Base-by-base conservation (phyloP, 2,329 filamentous ascomycete genomes). In the Chalaropsis ovoidea region DNA sequence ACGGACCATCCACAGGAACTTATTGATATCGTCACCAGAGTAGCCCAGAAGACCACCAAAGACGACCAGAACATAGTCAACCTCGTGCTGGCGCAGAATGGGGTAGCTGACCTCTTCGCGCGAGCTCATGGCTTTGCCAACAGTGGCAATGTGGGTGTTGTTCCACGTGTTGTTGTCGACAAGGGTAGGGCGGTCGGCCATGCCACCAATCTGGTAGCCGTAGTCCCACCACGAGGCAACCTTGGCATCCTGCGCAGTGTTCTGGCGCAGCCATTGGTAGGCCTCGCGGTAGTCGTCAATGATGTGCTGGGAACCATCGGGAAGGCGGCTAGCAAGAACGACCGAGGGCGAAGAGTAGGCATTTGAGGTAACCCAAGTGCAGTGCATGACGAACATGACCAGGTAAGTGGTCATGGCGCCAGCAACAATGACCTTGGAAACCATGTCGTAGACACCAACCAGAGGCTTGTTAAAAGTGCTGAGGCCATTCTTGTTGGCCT, bases 161-260 rank as follows among this genome's bases (percentile, higher is more conserved):
- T 99, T 99, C 94, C 94, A 99, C 1, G 94, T 99, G 79, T 99
- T 99, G 81, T 99, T 99, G 80, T 99, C 94, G 42, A 99, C 94
- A 42, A 99, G 82, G 0, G 94, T 99, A 42, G 94, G 94, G 65
- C 94, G 85, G 76, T 99, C 94, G 62, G 94, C 94, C 94, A 99
- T 99, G 70, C 94, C 94, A 78, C 94, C 94, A 76, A 99, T 99
- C 78, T 99, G 94, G 79, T 99, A 99, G 70, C 94, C 94, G 73
- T 99, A 99, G 75, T 99, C 94, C 94, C 94, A 99, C 94, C 94
- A 99, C 1, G 92, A 94, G 93, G 97, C 97, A 74, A 99, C 88
- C 82, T 97, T 99, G 73, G 95, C 92, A 72, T 96, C 89, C 70
- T 93, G 84, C 68, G 87, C 82, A 10, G 95, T 99, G 80, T 99